These are phyloP conservation scores for Amanita polypyramis DNA, from an alignment of 768 basidiomycete genomes.

Conservation along the genomic window DNA sequence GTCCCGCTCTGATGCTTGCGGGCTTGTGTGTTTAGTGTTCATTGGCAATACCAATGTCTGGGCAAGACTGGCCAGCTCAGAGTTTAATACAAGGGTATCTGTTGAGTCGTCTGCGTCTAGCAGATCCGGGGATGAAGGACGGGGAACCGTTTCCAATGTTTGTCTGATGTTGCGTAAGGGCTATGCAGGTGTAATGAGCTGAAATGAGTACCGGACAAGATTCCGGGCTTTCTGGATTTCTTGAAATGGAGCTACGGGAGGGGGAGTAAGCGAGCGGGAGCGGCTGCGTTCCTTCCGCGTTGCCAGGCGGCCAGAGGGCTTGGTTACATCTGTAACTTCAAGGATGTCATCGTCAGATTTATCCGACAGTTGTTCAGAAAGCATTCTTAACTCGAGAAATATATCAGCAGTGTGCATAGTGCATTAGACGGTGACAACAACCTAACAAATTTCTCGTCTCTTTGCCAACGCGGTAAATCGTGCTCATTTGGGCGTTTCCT, in stretches of 20 bases:
- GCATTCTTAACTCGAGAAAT: slow-evolving; percentile 18
- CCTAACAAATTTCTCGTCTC: slow-evolving; percentile 27
- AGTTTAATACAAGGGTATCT: slow-evolving; percentile 42
- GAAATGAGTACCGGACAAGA: slow-evolving; percentile 41
- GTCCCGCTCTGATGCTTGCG: slow-evolving; percentile 21
- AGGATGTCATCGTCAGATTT: slow-evolving; percentile 38
- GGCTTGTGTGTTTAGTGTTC: slow-evolving; percentile 16
- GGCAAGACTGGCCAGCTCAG: slow-evolving; percentile 53
- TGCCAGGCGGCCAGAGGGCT: slow-evolving; percentile 21
- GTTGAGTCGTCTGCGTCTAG: slow-evolving; percentile 31
- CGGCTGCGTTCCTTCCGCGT: slow-evolving; percentile 47
- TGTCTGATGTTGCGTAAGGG: slow-evolving; percentile 23
- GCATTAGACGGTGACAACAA: slow-evolving; percentile 15
- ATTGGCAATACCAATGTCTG: slow-evolving; percentile 17
- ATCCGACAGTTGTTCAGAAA: slow-evolving; percentile 30
- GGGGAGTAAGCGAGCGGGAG: slow-evolving; percentile 69
- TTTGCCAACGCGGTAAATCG: slow-evolving; percentile 32
- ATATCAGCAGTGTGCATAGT: neutral
- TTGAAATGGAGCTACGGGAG: slow-evolving; percentile 46
- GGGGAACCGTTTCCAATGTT: slow-evolving; percentile 30
- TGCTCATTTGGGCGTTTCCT: slow-evolving; percentile 26
- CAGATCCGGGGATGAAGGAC: slow-evolving; percentile 37
- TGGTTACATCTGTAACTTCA: slow-evolving; percentile 20
- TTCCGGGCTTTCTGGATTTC: slow-evolving; percentile 47
- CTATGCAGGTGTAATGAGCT: neutral